Evolutionary conservation across 768 basidiomycete genomes (phyloP), one percentile per base, ranked within the genome.

Genomic region (Auricularia sp.): DNA sequence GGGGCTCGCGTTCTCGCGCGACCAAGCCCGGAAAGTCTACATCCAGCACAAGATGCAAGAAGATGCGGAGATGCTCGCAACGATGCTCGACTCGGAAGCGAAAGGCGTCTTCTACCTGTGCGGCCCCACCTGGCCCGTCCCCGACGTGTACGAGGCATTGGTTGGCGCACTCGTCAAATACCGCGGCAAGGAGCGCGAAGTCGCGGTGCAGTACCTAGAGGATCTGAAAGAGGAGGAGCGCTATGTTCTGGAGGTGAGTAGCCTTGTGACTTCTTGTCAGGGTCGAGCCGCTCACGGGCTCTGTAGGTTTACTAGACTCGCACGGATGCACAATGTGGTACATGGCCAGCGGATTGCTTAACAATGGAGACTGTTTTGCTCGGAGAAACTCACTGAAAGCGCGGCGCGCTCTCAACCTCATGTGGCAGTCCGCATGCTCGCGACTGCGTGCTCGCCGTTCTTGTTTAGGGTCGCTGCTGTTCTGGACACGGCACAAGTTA

Each of bases 91-190:
- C 70, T 63, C 66, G 37, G 80, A 86, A 65, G 82, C 87, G 67
- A 71, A 82, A 51, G 94, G 92, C 37, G 90, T 86, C 59, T 99
- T 99, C 79, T 98, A 98, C 76, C 81, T 99, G 56, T 98, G 97
- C 74, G 96, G 96, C 34, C 97, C 96, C 44, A 98, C 96, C 34
- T 97, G 95, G 96, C 97, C 97, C n/a, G 96, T 98, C 24, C 94
- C 97, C 1, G 97, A 98, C 71, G 94, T 99, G 4, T 96, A 91
- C 71, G 89, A 96, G 75, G 92, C 97, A 0, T 80, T 99, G 61
- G 88, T 95, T 24, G 85, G 85, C 21, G 90, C 93, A 2, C 78
- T 98, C 67, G 82, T 82, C 34, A 85, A 86, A 72, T 86, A 87
- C 71, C 85, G 87, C 66, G 86, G 86, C 16, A 78, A 84, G 73